Evolutionary conservation across 2,329 filamentous ascomycete species (phyloP).

Genomic region (Fusarium coicis): DNA sequence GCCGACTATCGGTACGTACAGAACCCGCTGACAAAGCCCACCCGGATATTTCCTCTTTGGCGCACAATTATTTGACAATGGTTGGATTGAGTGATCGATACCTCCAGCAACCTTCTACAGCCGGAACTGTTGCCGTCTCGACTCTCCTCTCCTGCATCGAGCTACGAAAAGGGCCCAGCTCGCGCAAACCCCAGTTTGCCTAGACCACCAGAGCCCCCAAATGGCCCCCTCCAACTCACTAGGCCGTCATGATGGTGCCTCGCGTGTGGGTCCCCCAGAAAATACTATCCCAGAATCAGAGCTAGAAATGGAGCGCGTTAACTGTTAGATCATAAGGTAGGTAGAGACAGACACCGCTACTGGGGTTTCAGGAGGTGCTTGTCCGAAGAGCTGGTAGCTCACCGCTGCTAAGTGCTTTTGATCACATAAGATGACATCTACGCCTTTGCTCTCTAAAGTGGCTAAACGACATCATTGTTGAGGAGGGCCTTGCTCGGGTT

Average conservation of each 20-base stretch:
- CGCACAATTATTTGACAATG: neutral
- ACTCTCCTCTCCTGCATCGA: constrained; percentile 30
- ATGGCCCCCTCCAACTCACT: constrained; percentile 19
- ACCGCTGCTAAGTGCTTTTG: neutral
- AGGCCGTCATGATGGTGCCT: constrained; percentile 32
- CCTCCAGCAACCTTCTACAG: constrained; percentile 12
- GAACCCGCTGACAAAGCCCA: neutral
- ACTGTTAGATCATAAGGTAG: constrained; percentile 7
- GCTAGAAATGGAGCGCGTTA: neutral
- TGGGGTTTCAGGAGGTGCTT: neutral
- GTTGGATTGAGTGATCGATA: constrained; percentile 9
- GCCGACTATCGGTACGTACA: neutral
- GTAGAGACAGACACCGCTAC: neutral
- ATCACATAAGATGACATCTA: neutral
- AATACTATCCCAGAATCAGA: constrained; percentile 14
- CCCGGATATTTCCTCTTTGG: constrained; percentile 9
- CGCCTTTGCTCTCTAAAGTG: neutral
- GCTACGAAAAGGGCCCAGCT: constrained; percentile 33
- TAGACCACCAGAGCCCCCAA: constrained; percentile 37
- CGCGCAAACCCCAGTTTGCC: constrained; percentile 44
- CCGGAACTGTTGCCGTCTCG: constrained; percentile 30
- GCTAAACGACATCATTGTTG: constrained; percentile 10
- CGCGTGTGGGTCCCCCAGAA: constrained; percentile 20
- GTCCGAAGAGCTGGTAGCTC: neutral
- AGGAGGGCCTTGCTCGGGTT: constrained; percentile 17